Evolutionary conservation across 179 eudicot species (phyloP).

Genomic region (Silene vulgaris): DNA sequence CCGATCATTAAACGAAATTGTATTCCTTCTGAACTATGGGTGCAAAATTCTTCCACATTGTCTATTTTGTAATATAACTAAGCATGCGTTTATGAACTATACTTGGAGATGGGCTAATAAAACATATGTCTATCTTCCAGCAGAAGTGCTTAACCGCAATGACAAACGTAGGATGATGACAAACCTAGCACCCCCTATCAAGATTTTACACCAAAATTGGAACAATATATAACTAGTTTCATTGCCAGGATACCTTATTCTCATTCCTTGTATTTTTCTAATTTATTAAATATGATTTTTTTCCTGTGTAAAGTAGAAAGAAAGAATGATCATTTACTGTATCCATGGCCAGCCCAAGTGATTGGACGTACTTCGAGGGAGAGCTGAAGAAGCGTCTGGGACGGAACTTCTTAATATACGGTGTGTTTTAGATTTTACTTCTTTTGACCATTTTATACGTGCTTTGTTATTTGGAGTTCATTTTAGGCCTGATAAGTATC

Average conservation of each 20-base stretch:
- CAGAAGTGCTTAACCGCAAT: background rate
- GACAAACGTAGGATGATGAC: conserved; percentile 4
- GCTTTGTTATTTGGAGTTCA: background rate
- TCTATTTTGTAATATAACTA: background rate
- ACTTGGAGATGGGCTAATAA: background rate
- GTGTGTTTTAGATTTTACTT: conserved; percentile 35
- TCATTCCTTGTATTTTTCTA: background rate
- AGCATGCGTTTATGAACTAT: background rate
- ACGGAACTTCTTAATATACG: conserved; percentile 70
- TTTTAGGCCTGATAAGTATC: background rate
- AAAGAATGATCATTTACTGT: conserved; percentile 11
- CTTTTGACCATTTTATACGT: background rate
- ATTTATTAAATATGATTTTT: background rate
- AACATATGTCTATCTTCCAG: background rate
- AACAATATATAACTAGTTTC: conserved; percentile 2
- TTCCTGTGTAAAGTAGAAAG: background rate
- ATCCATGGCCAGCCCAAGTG: conserved; percentile 80
- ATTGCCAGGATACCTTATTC: background rate
- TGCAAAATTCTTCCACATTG: background rate
- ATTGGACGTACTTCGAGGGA: conserved; percentile 90
- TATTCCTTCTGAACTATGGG: background rate
- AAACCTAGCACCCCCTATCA: background rate
- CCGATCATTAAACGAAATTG: background rate
- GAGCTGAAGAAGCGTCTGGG: conserved; percentile 87
- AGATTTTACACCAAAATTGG: background rate